phyloP scores from a whole-genome alignment of 352 stramenopile species.

The Globisporangium radiosum region DNA sequence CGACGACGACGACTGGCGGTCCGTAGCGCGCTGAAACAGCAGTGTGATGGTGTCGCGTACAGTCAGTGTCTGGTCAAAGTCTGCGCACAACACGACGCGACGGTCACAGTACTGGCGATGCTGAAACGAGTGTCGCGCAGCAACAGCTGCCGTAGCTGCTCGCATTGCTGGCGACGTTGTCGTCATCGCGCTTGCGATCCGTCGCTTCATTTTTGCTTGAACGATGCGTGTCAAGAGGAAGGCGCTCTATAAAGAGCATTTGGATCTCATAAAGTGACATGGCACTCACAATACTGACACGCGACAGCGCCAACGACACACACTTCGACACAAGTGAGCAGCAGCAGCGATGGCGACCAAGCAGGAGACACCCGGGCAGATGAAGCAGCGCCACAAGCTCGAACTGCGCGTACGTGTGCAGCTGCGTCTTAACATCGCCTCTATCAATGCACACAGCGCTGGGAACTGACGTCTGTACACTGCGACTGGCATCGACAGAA shows the following conservation, averaged over 20 bases:
- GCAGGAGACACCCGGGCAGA: constrained; percentile 65
- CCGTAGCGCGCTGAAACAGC: constrained; percentile 33
- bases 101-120: not conserved
- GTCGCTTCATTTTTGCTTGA: not conserved
- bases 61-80: constrained; percentile 78
- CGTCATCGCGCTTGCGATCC: not conserved
- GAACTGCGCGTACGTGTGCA: constrained; percentile 54
- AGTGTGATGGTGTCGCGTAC: constrained; percentile 44
- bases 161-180: not conserved
- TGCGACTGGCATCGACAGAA: constrained; percentile 22
- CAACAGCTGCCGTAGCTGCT: not conserved
- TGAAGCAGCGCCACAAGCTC: constrained; percentile 85
- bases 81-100: constrained; percentile 41
- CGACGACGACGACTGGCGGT: not conserved
- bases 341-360: constrained; percentile 31
- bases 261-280: not conserved
- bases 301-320: not conserved
- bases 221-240: not conserved
- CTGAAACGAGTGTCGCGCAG: too few relatives aligned
- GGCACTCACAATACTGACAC: not conserved
- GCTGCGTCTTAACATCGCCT: too few relatives aligned
- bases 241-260: not conserved
- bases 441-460: not conserved
- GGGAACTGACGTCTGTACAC: not conserved
- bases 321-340: not conserved